Evolutionary conservation across 257 asterid species (phyloP), one percentile per base, ranked within the genome.

Genomic region (Rauvolfia tetraphylla): DNA sequence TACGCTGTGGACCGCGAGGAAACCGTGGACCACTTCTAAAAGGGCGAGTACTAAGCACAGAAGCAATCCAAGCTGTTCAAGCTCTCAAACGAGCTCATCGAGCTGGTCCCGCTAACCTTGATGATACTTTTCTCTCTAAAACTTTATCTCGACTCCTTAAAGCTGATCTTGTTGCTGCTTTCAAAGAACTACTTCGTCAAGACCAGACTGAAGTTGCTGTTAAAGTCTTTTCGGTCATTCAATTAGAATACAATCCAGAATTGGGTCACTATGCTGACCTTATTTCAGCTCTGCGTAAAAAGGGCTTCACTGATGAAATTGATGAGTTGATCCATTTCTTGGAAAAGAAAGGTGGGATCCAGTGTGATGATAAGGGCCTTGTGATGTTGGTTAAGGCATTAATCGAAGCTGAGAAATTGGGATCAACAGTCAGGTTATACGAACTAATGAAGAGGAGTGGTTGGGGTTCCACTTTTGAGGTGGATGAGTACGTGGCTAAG

Each of bases 41-140:
- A 78, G 98, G 98, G 79, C 91, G 98, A 18, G 84, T 89, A 38
- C 84, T 94, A 1, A 89, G 95, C 93, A 89, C 71, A 71, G 98
- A 94, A 80, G 97, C 98, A 59, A 94, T 94, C 80, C 97, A 94
- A 76, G 96, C 96, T 10, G 88, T 94, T 74, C 97, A 94, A 80
- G 79, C 97, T 66, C 95, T 94, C 62, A 94, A 94, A 68, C 91
- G 97, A 27, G 90, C 92, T 78, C 80, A 89, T 81, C 78, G 92
- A 70, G 68, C 87, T 27, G 83, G 87, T 79, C 89, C 93, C 27
- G 23, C 82, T 22, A 78, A 80, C 46, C 90, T 85, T 88, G 89
- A 68, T 25, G 75, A 76, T 70, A 12, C 36, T 10, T 74, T 14
- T 27, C 7, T 78, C 71, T 86, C 88, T 0, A 85, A 86, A n/a